Conservation (phyloP, 441 rosid genomes). For the Adansonia madagascariensis region DNA sequence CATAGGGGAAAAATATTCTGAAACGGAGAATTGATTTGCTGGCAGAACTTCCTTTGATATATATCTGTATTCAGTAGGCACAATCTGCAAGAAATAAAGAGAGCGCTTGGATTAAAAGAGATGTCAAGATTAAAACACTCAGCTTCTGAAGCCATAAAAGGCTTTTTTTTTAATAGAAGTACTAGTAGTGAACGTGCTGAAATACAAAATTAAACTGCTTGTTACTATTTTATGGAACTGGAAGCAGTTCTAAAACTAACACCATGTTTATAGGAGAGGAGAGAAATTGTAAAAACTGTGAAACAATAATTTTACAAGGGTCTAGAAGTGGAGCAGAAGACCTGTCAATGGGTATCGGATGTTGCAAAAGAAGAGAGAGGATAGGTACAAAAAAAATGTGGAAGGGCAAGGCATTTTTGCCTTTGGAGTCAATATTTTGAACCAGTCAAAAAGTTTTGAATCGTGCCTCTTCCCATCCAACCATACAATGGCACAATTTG, state of each 20-base stretch:
- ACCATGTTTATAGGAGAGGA: neutral
- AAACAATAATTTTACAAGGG: neutral
- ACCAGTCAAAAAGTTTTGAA: neutral
- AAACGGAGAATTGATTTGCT: conserved; percentile 92
- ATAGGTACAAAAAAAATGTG: neutral
- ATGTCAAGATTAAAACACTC: neutral
- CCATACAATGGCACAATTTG: neutral
- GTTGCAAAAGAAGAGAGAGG: neutral
- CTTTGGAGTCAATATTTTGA: neutral
- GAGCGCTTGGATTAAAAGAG: neutral
- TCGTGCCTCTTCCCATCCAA: neutral
- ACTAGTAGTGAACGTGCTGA: neutral
- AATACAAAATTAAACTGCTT: neutral
- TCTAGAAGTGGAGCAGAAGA: neutral
- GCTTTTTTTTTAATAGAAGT: neutral
- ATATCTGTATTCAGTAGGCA: conserved; percentile 92
- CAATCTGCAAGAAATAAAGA: conserved; percentile 61
- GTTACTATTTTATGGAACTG: neutral
- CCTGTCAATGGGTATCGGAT: neutral
- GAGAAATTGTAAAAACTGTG: neutral
- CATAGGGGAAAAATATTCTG: conserved; percentile 86
- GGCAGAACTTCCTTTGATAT: conserved; percentile 81
- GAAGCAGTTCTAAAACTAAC: neutral
- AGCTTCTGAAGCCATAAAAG: neutral
- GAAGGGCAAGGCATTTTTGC: neutral